Evolutionary conservation across 2,329 filamentous ascomycete species (phyloP).

Genomic region (Colletotrichum musicola): DNA sequence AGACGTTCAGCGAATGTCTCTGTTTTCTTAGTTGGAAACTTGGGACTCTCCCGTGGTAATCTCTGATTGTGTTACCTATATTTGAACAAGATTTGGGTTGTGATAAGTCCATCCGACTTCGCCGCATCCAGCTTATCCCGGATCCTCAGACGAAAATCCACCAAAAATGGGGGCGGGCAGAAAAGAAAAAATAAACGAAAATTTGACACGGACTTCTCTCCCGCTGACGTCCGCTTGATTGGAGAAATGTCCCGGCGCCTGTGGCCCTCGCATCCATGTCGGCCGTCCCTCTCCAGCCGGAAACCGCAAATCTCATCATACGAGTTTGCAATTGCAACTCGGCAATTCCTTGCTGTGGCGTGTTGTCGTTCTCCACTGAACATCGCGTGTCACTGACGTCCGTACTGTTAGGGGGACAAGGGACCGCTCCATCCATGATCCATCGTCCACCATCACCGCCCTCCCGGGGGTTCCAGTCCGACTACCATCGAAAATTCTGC

Average conservation of each 20-base stretch:
- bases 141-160: neutral
- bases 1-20: neutral
- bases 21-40: neutral
- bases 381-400: slow-evolving; percentile 37
- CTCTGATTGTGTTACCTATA: neutral
- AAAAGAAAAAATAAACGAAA: slow-evolving; percentile 4
- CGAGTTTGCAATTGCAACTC: slow-evolving; percentile 36
- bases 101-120: neutral
- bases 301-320: slow-evolving; percentile 35
- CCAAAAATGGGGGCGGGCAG: slow-evolving; percentile 11
- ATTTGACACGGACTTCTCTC: slow-evolving; percentile 10
- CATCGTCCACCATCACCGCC: slow-evolving; percentile 19
- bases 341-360: slow-evolving; percentile 35
- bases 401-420: slow-evolving; percentile 20
- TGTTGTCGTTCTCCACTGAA: slow-evolving; percentile 23
- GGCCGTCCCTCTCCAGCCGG: neutral
- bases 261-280: slow-evolving; percentile 9
- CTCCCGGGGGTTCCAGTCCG: slow-evolving; percentile 19
- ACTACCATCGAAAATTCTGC: neutral
- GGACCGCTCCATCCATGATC: slow-evolving; percentile 2
- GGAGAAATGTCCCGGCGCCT: slow-evolving; percentile 16
- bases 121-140: neutral
- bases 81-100: neutral
- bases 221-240: slow-evolving; percentile 12
- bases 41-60: neutral